Evolutionary conservation across 2,329 filamentous ascomycete species (phyloP), one percentile per base, ranked within the genome.

Genomic region (Meredithiella fracta): DNA sequence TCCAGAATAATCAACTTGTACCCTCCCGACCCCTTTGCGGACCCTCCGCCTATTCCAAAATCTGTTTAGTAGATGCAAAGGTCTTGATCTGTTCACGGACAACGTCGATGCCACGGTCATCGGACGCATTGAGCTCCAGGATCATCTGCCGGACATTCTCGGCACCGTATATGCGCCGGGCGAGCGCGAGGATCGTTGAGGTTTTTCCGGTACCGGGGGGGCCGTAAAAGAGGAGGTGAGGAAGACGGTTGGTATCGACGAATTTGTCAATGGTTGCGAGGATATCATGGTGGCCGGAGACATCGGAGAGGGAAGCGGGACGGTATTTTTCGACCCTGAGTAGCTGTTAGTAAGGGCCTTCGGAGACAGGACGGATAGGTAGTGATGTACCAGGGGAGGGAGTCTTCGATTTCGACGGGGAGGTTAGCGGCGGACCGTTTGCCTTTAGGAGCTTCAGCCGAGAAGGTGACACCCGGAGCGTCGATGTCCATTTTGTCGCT

Each of bases 71-170:
- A 63, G 86, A 94, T 42, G 88, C 91, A 71, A 98, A 98, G 0
- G 92, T 98, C 76, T 97, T 98, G 78, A 98, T 98, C 70, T 98
- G 92, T 72, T 98, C 92, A 62, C 90, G 80, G 57, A 98, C 92
- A 1, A 98, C 92, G 62, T 98, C 92, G 67, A 98, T 98, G 65
- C 92, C 92, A 69, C 92, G 79, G 68, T 98, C 92, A 66, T 98
- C 92, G 51, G 89, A 95, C 42, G 92, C 92, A 67, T 98, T 98
- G 61, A 98, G 79, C 70, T 98, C 92, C 34, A 98, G 79, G 17
- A 98, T 92, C 89, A 98, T 97, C 69, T 98, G 92, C 17, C 91
- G 83, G 82, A 96, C 85, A 68, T 97, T 96, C 61, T 86, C 84
- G 58, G 75, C 71, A 54, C 92, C 92, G 66, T 98, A 98, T 69